Evolutionary conservation across 2,329 filamentous ascomycete genomes (phyloP).

Genomic region (Fusarium guadeloupense): DNA sequence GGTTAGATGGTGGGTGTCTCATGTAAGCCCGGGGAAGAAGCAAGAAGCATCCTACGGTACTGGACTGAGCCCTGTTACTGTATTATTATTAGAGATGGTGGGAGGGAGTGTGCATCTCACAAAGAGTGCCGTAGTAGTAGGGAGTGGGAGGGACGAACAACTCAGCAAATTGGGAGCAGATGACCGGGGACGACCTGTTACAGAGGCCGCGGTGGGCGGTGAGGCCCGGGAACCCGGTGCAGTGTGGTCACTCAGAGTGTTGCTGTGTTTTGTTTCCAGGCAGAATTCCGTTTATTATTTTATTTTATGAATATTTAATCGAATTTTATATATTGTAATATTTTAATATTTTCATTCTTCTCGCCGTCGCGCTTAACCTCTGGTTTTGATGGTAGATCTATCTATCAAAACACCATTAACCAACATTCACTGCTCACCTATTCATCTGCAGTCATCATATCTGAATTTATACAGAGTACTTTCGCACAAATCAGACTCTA

Average conservation of each 20-base stretch:
- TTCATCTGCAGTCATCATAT: too few relatives aligned
- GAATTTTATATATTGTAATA: background rate
- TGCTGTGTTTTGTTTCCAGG: background rate
- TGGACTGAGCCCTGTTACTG: conserved; percentile 8
- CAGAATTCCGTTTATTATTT: conserved; percentile 13
- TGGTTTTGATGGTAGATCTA: background rate
- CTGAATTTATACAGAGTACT: too few relatives aligned
- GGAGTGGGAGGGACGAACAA: conserved; percentile 40
- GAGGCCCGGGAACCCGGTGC: conserved; percentile 40
- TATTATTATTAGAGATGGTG: conserved; percentile 23
- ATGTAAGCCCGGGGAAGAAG: conserved; percentile 27
- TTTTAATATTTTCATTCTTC: conserved; percentile 6
- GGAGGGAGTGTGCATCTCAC: conserved; percentile 31
- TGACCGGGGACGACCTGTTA: conserved; percentile 44
- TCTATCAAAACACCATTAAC: background rate
- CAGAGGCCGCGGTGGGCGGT: conserved; percentile 35
- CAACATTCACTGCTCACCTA: background rate
- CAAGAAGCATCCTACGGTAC: background rate
- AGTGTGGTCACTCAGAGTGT: conserved; percentile 25
- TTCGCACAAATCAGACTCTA: too few relatives aligned
- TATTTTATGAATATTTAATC: background rate
- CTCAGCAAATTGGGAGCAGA: conserved; percentile 50
- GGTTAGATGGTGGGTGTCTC: conserved; percentile 20
- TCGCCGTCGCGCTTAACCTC: background rate
- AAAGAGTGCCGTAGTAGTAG: conserved; percentile 9